Conservation (phyloP, 2,329 filamentous ascomycete genomes). For the Diaporthe batatas region DNA sequence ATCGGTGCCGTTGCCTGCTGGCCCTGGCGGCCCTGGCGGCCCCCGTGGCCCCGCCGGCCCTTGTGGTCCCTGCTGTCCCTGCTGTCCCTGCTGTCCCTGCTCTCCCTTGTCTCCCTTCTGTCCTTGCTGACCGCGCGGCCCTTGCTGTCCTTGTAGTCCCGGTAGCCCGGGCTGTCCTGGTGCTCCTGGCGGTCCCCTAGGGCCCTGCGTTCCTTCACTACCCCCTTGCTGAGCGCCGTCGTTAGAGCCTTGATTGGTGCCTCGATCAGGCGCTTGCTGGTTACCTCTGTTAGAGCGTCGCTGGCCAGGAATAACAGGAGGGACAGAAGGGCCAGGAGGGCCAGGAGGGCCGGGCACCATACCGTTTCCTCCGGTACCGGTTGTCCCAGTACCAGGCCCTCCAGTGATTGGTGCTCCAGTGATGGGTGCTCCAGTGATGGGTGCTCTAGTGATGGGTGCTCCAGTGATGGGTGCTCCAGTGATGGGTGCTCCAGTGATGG, state of each 20-base stretch:
- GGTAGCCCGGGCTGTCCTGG: neutral
- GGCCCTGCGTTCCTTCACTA: neutral
- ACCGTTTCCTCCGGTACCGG: neutral
- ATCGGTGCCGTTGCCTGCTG: neutral
- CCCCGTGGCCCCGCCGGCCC: neutral
- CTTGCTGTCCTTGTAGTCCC: neutral
- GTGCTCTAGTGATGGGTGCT: too few relatives aligned
- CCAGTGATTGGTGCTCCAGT: neutral
- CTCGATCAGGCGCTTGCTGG: too few relatives aligned
- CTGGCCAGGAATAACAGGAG: neutral
- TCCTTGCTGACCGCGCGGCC: neutral
- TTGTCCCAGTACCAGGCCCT: neutral
- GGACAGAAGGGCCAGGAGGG: neutral
- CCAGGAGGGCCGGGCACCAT: slow-evolving; percentile 4
- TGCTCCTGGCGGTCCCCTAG: neutral
- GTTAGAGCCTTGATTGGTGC: too few relatives aligned
- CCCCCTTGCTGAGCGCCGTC: neutral
- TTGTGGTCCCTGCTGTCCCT: neutral
- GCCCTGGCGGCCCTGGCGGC: neutral
- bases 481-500: too few relatives aligned
- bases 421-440: too few relatives aligned
- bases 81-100: neutral
- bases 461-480: too few relatives aligned
- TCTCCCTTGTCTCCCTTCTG: neutral
- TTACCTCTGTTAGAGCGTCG: too few relatives aligned